These are phyloP conservation scores for Evernia prunastri DNA, from an alignment of 495 filamentous ascomycete species.

Conservation along the genomic window DNA sequence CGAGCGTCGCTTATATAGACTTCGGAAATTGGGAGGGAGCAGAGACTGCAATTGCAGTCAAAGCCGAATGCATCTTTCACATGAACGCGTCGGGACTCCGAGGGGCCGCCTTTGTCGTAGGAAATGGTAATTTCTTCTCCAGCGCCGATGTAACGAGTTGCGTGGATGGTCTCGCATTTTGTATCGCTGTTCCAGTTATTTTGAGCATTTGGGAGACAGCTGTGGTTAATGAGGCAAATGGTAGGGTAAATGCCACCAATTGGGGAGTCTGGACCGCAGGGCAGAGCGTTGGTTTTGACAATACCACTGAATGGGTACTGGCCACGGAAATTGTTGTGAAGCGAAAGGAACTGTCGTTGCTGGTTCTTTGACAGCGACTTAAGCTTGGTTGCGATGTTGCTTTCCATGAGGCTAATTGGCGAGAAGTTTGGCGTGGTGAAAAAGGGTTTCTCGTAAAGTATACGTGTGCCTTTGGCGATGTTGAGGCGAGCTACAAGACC, in stretches of 20 bases:
- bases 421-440: neutral
- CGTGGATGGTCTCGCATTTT: slow-evolving; percentile 32
- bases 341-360: neutral
- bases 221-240: neutral
- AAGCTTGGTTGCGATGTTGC: neutral
- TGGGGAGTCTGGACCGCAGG: neutral
- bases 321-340: neutral
- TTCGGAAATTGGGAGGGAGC: slow-evolving; percentile 27
- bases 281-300: neutral
- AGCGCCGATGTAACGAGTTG: slow-evolving; percentile 34
- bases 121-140: slow-evolving; percentile 40
- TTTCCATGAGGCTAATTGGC: neutral
- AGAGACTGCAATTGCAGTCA: slow-evolving; percentile 36
- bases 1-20: slow-evolving; percentile 31
- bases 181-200: neutral
- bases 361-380: neutral
- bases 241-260: neutral
- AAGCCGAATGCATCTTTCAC: slow-evolving; percentile 37
- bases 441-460: neutral
- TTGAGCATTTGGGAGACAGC: neutral
- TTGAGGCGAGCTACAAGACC: neutral
- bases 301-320: neutral
- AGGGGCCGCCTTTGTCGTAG: slow-evolving; percentile 32
- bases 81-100: slow-evolving; percentile 25
- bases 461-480: neutral